phyloP scores from a whole-genome alignment of 148 eudicot species.

The Cornus suecica region DNA sequence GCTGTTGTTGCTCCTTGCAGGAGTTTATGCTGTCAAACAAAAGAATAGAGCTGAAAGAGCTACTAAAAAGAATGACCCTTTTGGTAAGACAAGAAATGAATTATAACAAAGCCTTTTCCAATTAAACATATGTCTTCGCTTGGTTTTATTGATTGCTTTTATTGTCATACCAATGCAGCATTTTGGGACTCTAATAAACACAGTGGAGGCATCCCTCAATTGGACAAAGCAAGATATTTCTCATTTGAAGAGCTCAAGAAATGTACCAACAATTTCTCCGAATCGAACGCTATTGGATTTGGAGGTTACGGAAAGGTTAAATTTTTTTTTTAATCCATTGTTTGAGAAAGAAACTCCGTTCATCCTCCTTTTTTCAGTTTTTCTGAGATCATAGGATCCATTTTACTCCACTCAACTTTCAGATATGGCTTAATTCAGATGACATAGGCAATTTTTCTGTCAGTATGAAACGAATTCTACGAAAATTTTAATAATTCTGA shows the following conservation, averaged over 20 bases:
- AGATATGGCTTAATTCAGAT: too few relatives aligned
- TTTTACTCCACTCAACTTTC: too few relatives aligned
- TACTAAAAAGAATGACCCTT: slow-evolving; percentile 40
- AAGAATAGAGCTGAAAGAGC: slow-evolving; percentile 55
- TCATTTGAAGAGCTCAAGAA: slow-evolving; percentile 13
- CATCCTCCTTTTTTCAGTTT: neutral
- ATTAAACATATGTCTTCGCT: neutral
- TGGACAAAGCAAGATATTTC: slow-evolving; percentile 15
- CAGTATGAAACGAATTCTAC: too few relatives aligned
- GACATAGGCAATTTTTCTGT: too few relatives aligned
- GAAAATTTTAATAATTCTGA: too few relatives aligned
- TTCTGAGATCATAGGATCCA: too few relatives aligned
- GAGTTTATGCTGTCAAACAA: slow-evolving; percentile 51
- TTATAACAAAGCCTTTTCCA: neutral
- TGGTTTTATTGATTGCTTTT: neutral
- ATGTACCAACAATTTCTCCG: slow-evolving; percentile 15
- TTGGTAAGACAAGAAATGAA: slow-evolving; percentile 34
- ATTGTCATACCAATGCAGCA: neutral
- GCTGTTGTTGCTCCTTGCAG: slow-evolving; percentile 40
- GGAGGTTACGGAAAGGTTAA: slow-evolving; percentile 25
- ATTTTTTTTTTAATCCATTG: neutral
- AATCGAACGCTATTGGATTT: slow-evolving; percentile 17
- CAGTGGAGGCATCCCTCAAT: slow-evolving; percentile 19
- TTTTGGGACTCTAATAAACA: neutral
- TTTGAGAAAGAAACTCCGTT: neutral